Evolutionary conservation across 805 yeast genomes (phyloP).

Genomic region (Kazachstania psychrophila): DNA sequence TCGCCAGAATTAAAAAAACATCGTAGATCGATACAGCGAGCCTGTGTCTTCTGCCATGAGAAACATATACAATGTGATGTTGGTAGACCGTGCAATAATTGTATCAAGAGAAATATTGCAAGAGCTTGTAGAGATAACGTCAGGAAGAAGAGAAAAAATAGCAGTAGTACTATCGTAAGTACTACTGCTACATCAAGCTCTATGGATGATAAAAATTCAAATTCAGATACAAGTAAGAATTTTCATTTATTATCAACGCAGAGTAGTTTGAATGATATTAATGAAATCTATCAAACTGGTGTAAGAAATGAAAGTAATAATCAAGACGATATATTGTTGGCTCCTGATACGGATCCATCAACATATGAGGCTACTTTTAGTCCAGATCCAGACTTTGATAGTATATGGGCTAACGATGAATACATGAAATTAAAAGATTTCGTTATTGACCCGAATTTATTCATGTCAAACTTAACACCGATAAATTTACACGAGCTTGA

Average conservation of each 20-base stretch:
- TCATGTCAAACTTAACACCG: background rate
- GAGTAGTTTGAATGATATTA: too few relatives aligned
- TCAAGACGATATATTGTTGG: too few relatives aligned
- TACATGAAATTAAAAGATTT: constrained; percentile 19
- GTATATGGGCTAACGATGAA: constrained; percentile 41
- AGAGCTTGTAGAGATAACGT: constrained; percentile 44
- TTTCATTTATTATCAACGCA: too few relatives aligned
- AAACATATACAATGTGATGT: constrained; percentile 66
- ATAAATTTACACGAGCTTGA: background rate
- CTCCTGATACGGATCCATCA: background rate
- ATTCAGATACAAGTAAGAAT: too few relatives aligned
- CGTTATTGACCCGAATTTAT: constrained; percentile 4
- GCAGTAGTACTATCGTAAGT: too few relatives aligned
- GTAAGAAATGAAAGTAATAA: too few relatives aligned
- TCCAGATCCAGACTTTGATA: constrained; percentile 32
- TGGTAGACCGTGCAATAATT: constrained; percentile 62
- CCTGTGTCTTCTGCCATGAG: constrained; percentile 63
- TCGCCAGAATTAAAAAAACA: constrained; percentile 41
- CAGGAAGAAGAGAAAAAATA: constrained; percentile 4
- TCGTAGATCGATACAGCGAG: constrained; percentile 56
- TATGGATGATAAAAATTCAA: too few relatives aligned
- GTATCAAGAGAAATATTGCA: constrained; percentile 51
- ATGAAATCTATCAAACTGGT: too few relatives aligned
- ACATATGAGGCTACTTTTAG: constrained; percentile 1
- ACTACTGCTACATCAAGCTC: too few relatives aligned